Conservation (phyloP, 2,329 filamentous ascomycete species). For the Beauveria rudraprayagi region DNA sequence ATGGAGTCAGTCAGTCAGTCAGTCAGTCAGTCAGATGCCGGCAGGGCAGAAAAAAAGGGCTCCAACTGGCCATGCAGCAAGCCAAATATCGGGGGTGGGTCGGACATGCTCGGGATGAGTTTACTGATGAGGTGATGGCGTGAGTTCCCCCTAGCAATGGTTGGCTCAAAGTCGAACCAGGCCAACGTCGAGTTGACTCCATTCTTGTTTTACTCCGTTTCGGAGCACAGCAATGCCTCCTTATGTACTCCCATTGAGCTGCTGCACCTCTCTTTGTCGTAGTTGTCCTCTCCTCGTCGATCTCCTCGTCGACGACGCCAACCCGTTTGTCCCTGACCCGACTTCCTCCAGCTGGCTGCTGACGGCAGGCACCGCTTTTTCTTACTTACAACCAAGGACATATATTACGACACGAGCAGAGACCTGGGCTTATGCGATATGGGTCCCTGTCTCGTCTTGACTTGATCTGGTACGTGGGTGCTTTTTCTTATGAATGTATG, state of each 20-base stretch:
- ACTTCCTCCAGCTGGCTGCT: conserved; percentile 5
- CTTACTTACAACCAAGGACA: conserved; percentile 4
- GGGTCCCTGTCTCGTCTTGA: not conserved
- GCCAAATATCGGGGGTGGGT: conserved; percentile 12
- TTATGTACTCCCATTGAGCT: not conserved
- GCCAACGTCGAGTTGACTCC: not conserved
- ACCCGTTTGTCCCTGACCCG: not conserved
- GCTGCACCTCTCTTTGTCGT: not conserved
- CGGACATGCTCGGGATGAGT: conserved; percentile 10
- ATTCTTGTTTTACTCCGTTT: not conserved
- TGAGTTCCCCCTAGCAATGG: not conserved
- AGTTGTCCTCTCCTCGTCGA: not conserved
- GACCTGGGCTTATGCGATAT: conserved; percentile 1
- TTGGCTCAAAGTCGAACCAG: not conserved
- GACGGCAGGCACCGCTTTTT: conserved; percentile 10
- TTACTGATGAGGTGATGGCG: not conserved
- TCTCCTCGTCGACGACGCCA: not conserved
- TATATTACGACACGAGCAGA: conserved; percentile 7
- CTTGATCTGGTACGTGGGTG: not conserved
- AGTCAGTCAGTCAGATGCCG: conserved; percentile 1
- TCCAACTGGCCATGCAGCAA: not conserved
- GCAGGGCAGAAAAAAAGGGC: not conserved
- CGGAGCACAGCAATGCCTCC: not conserved
- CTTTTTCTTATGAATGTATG: not conserved
- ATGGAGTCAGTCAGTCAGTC: not conserved